These are phyloP conservation scores for Pseudozyma thailandica DNA, from an alignment of 1,284 basidiomycete genomes.

Conservation along the genomic window DNA sequence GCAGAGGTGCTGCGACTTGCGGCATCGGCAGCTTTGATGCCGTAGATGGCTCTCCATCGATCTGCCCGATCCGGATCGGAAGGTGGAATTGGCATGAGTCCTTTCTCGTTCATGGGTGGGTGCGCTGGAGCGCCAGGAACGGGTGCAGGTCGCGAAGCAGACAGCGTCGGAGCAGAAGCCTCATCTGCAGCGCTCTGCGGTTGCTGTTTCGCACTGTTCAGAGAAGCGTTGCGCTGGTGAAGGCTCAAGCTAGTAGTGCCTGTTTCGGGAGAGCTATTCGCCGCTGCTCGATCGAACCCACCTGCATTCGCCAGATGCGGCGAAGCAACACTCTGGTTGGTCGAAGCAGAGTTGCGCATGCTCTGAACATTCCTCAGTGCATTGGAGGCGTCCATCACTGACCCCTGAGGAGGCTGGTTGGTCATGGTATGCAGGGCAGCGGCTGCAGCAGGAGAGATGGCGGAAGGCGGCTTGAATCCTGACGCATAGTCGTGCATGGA, in stretches of 20 bases:
- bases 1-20: constrained; percentile 27
- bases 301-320: constrained; percentile 16
- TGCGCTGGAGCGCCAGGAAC: constrained; percentile 6
- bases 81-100: constrained; percentile 32
- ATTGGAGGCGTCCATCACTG: constrained; percentile 32
- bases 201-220: constrained; percentile 17
- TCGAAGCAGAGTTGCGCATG: constrained; percentile 36
- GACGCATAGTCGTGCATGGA: constrained; percentile 48
- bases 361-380: constrained; percentile 27
- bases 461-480: constrained; percentile 47
- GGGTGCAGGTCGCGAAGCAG: constrained; percentile 26
- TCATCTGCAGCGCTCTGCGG: constrained; percentile 10
- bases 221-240: constrained; percentile 30
- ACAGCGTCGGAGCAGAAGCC: constrained; percentile 8
- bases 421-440: constrained; percentile 39
- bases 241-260: constrained; percentile 29
- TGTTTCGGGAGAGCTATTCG: constrained; percentile 34
- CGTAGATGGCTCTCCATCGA: constrained; percentile 48
- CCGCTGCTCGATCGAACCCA: constrained; percentile 31
- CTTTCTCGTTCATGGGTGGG: constrained; percentile 8
- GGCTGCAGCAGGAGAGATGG: constrained; percentile 40
- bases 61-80: constrained; percentile 38
- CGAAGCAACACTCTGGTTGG: constrained; percentile 18
- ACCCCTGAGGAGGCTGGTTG: constrained; percentile 10
- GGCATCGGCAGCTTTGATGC: constrained; percentile 29